Percentiles rank a stretch among this genome's conserved stretches.
These are phyloP conservation scores for Sporisorium iseilematis-ciliati DNA, from an alignment of 1,284 basidiomycete genomes.

Conservation along the genomic window DNA sequence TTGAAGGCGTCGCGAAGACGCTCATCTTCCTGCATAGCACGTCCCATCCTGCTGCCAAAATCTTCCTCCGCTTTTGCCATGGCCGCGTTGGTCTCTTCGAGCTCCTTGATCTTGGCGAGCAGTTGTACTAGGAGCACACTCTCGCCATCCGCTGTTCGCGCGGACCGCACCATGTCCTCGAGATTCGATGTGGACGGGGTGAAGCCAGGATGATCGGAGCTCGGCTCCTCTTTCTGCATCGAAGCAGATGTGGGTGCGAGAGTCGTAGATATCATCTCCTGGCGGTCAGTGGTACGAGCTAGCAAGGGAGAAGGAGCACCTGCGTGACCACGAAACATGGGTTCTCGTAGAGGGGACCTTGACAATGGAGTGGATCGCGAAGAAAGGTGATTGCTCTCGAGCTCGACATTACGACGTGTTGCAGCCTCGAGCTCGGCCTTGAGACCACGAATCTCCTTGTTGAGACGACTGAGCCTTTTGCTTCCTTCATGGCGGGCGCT, in stretches of 20 bases:
- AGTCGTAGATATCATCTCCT: background rate
- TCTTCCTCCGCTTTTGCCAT: constrained; percentile 54
- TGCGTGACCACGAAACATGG: background rate
- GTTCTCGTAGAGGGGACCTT: constrained; percentile 13
- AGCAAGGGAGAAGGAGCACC: constrained; percentile 8
- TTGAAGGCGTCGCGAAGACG: constrained; percentile 60
- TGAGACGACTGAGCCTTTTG: constrained; percentile 50
- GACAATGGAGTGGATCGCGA: constrained; percentile 4
- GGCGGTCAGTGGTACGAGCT: background rate
- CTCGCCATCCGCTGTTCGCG: constrained; percentile 30
- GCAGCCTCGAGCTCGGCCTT: constrained; percentile 60
- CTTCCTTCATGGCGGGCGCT: constrained; percentile 51
- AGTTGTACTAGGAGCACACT: constrained; percentile 55
- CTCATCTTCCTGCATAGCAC: constrained; percentile 61
- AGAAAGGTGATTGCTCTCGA: constrained; percentile 31
- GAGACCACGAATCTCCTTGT: constrained; percentile 60
- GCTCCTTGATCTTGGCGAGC: constrained; percentile 61
- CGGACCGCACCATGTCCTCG: constrained; percentile 33
- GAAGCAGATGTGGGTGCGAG: background rate
- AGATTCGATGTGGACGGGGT: constrained; percentile 39
- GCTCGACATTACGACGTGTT: constrained; percentile 54
- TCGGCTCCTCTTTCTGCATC: constrained; percentile 1
- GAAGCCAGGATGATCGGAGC: constrained; percentile 9
- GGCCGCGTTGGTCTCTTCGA: constrained; percentile 59
- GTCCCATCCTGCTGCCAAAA: constrained; percentile 56